Evolutionary conservation across 2,329 filamentous ascomycete genomes (phyloP).

Genomic region (Magnaporthiopsis incrustans): DNA sequence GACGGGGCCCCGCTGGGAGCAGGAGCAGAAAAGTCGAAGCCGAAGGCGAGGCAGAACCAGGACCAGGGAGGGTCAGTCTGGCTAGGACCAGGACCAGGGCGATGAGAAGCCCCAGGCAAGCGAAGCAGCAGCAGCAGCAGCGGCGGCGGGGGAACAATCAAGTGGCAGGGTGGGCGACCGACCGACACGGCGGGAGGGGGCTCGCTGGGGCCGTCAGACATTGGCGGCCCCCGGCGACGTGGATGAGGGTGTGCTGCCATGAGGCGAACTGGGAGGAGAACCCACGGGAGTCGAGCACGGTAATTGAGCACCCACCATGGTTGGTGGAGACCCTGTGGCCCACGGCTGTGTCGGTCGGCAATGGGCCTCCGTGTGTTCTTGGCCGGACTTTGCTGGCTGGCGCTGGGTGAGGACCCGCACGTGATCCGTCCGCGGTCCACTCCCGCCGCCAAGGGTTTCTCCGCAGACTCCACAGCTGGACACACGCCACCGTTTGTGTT

Average conservation of each 20-base stretch:
- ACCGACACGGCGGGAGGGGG: background rate
- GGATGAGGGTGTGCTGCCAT: background rate
- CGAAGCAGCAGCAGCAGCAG: background rate
- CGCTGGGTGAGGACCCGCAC: background rate
- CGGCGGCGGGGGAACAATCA: too few relatives aligned
- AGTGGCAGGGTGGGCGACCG: background rate
- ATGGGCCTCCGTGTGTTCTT: background rate
- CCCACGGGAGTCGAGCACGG: constrained; percentile 3
- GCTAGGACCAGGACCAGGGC: background rate
- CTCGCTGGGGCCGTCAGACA: background rate
- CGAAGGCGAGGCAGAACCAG: background rate
- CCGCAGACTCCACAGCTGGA: background rate
- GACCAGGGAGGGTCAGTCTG: background rate
- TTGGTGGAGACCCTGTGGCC: background rate
- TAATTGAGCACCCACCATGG: background rate
- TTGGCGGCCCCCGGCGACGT: background rate
- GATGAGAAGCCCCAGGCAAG: background rate
- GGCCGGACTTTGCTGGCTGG: too few relatives aligned
- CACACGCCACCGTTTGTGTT: background rate
- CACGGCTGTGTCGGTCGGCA: constrained; percentile 6
- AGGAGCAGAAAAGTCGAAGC: background rate
- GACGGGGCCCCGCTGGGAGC: background rate
- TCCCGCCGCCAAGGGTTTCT: background rate
- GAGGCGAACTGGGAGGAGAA: background rate
- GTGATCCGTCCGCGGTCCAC: background rate